Conservation (phyloP, 23 red algal species). For the Agarophyton chilense region DNA sequence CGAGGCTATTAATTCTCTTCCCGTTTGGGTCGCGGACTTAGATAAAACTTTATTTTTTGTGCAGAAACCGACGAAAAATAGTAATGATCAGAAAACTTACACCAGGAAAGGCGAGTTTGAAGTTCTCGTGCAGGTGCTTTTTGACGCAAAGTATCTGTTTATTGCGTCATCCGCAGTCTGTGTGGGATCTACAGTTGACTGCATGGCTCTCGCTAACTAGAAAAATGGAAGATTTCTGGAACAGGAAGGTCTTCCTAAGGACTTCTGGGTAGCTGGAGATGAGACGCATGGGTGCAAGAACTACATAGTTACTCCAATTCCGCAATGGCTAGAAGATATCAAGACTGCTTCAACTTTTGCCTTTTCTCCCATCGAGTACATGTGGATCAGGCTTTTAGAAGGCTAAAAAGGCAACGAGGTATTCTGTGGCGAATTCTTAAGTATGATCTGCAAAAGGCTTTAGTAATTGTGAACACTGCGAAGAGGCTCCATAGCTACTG, state of each 20-base stretch:
- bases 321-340: too few species aligned
- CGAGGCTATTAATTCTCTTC: too few species aligned
- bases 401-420: not conserved
- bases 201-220: too few species aligned
- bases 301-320: not conserved
- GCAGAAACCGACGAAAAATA: not conserved
- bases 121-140: too few species aligned
- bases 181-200: not conserved
- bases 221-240: not conserved
- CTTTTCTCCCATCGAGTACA: not conserved
- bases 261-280: conserved; percentile 5
- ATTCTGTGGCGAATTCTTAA: not conserved
- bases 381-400: conserved; percentile 12
- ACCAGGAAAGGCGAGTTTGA: too few species aligned
- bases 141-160: not conserved
- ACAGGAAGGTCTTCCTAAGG: not conserved
- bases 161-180: not conserved
- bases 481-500: too few species aligned
- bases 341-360: too few species aligned
- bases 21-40: too few species aligned
- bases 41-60: not conserved
- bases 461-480: too few species aligned
- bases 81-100: not conserved
- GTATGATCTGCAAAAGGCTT: too few species aligned
- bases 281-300: not conserved